Conservation (phyloP, 768 basidiomycete species). For the Mycena alexandri region DNA sequence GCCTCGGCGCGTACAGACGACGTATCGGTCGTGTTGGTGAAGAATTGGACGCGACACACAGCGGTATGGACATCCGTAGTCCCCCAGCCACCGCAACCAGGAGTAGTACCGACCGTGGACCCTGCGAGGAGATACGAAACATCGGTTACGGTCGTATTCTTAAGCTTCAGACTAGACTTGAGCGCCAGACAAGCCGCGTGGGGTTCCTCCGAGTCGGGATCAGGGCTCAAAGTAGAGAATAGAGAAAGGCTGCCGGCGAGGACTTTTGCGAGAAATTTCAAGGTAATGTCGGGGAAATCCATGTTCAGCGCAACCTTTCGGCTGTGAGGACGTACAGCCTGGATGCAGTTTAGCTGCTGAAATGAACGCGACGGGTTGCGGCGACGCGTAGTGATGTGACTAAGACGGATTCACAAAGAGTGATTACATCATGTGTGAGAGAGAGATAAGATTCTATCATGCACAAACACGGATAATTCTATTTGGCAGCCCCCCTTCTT, state of each 20-base stretch:
- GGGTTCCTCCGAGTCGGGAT: slow-evolving; percentile 6
- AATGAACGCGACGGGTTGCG: no score
- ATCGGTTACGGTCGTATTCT: slow-evolving; percentile 28
- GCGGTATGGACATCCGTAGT: slow-evolving; percentile 2
- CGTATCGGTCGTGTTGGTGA: slow-evolving; percentile 10
- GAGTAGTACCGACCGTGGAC: slow-evolving; percentile 11
- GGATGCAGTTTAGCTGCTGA: no score
- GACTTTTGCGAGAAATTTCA: slow-evolving; percentile 15
- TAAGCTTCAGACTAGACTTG: slow-evolving; percentile 24
- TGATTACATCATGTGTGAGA: no score
- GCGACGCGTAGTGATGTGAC: no score
- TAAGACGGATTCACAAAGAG: no score
- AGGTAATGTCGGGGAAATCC: slow-evolving; percentile 10
- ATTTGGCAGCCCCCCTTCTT: no score
- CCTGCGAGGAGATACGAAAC: slow-evolving; percentile 23
- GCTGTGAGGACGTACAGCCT: no score
- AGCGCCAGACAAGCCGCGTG: slow-evolving; percentile 22
- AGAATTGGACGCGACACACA: slow-evolving; percentile 29
- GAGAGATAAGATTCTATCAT: no score
- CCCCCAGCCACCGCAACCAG: neutral
- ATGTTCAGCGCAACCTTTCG: no score
- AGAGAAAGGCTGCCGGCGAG: neutral
- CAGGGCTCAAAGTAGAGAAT: no score
- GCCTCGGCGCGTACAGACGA: slow-evolving; percentile 31
- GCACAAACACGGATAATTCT: no score